Evolutionary conservation across 805 yeast genomes (phyloP).

Genomic region (Candida methanosorbosa): DNA sequence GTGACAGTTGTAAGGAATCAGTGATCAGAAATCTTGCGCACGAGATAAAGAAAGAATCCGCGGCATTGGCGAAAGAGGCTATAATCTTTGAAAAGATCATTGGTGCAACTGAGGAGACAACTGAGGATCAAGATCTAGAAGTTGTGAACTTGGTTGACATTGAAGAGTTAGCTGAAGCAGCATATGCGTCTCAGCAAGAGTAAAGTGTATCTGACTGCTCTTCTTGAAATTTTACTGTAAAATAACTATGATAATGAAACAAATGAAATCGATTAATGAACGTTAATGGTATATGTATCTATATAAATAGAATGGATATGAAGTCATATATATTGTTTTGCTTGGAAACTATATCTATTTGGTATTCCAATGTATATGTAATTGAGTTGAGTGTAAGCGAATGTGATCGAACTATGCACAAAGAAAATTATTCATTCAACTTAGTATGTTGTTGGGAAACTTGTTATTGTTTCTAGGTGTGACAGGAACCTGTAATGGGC

Average conservation of each 20-base stretch:
- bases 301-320: too few species aligned
- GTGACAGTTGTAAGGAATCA: slow-evolving; percentile 49
- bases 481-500: background rate
- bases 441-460: slow-evolving; percentile 10
- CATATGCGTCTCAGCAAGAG: slow-evolving; percentile 18
- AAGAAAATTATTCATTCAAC: too few species aligned
- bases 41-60: slow-evolving; percentile 43
- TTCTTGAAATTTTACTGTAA: too few species aligned
- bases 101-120: slow-evolving; percentile 23
- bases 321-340: too few species aligned
- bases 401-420: too few species aligned
- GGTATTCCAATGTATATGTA: too few species aligned
- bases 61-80: slow-evolving; percentile 30
- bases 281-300: too few species aligned
- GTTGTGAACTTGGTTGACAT: slow-evolving; percentile 45
- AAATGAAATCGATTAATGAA: too few species aligned
- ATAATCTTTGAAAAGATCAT: slow-evolving; percentile 49
- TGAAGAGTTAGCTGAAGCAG: slow-evolving; percentile 48
- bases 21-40: slow-evolving; percentile 56
- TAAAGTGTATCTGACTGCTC: too few species aligned
- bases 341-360: too few species aligned
- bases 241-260: too few species aligned
- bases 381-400: too few species aligned
- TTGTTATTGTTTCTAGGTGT: slow-evolving; percentile 1
- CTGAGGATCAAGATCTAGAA: slow-evolving; percentile 30